Base-by-base conservation (phyloP, 2,329 filamentous ascomycete species). In the Trematosphaeria pertusa region DNA sequence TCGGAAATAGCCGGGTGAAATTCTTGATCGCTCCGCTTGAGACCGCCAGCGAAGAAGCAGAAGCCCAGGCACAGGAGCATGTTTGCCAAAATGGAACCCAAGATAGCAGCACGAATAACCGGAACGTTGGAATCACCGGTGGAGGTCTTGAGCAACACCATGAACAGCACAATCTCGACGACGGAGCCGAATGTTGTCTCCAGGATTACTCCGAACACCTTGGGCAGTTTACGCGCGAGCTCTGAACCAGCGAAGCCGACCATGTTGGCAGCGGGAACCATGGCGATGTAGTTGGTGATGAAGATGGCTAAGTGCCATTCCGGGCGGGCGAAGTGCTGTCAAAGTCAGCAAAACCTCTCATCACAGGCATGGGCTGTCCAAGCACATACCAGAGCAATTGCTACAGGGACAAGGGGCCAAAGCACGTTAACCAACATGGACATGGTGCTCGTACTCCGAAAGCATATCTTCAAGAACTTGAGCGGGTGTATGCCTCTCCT, bases 121-220 rank as follows among this genome's bases (percentile, higher is more conserved):
- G 81, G 78, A 49, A 87, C 65, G n/a, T 74, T 74, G 9, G 68
- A 60, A 15, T 71, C 62, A 17, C 54, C 52, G 4, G 42, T 37
- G n/a, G 61, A 68, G 76, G 75, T 79, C 50, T 75, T 73, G 36
- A 94, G 78, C 34, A 95, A 74, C 2, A 92, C 82, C 77, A 93
- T 87, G 72, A 95, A 94, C 21, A 95, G 75, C 36, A 95, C 82
- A 46, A 95, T 87, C 66, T 96, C 90, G 41, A 94, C 89, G 8
- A 91, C 73, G 0, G 88, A 89, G 2, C 87, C 88, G 40, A 91
- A 70, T 0, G 78, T 78, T 1, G 78, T 82, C 59, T 83, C 81
- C 8, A 82, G 52, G 33, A 89, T 68, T 9, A 88, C 79, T 19
- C 85, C 86, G 37, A 86, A 71, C 7, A 90, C 87, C 61, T 89